Percentiles rank a stretch among this genome's conserved stretches.
Conservation (phyloP, 2,329 filamentous ascomycete species). For the Didymella pomorum region DNA sequence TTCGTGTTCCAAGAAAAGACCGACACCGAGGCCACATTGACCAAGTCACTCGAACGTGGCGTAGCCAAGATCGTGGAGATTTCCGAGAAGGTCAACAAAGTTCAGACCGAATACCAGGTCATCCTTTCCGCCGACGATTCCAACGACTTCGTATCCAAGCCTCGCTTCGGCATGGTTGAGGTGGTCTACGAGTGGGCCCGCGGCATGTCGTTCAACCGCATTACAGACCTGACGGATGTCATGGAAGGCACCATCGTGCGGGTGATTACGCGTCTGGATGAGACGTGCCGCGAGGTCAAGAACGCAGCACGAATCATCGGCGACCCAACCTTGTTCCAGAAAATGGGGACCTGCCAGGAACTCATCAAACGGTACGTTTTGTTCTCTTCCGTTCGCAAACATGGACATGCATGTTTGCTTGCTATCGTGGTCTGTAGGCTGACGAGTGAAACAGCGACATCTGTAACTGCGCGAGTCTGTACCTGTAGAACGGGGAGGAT, state of each 20-base stretch:
- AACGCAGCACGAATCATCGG: constrained; percentile 95
- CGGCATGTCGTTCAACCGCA: constrained; percentile 98
- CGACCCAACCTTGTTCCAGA: constrained; percentile 88
- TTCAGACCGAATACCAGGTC: constrained; percentile 90
- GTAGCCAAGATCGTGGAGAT: constrained; percentile 87
- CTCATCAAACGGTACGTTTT: constrained; percentile 92
- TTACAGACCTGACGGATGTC: constrained; percentile 94
- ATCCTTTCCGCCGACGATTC: constrained; percentile 88
- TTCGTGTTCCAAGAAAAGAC: constrained; percentile 99
- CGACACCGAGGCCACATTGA: constrained; percentile 78
- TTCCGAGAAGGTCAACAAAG: constrained; percentile 88
- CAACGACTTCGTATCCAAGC: constrained; percentile 87
- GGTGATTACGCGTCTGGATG: constrained; percentile 91
- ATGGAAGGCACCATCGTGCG: constrained; percentile 97
- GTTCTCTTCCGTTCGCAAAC: neutral
- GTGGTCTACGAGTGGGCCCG: constrained; percentile 99
- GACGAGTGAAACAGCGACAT: constrained; percentile 48
- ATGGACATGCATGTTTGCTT: constrained; percentile 14
- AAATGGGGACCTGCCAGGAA: constrained; percentile 98
- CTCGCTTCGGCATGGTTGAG: constrained; percentile 92
- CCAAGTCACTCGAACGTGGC: constrained; percentile 80
- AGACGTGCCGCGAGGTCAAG: constrained; percentile 96
- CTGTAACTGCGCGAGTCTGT: constrained; percentile 52
- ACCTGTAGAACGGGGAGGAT: constrained; percentile 37
- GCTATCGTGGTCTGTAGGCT: constrained; percentile 24